Percentiles rank a stretch among this genome's conserved stretches.
Conservation (phyloP, 345 rosid species). For the Eucalyptus rudis region DNA sequence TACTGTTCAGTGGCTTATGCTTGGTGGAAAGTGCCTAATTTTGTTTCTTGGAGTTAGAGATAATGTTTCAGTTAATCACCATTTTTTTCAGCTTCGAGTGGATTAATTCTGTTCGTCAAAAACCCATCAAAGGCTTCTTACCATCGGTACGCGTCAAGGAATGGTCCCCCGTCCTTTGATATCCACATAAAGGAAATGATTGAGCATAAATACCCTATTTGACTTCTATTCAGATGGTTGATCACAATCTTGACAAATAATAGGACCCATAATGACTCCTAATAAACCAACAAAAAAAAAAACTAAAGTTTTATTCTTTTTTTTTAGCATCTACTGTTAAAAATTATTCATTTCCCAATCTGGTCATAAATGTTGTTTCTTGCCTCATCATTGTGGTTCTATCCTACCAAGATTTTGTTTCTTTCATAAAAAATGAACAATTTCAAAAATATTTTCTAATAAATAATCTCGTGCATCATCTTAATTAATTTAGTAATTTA, state of each 20-base stretch:
- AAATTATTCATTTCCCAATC: background rate
- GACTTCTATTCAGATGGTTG: background rate
- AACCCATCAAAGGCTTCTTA: background rate
- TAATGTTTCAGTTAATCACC: background rate
- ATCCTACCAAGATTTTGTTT: no score
- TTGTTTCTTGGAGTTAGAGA: background rate
- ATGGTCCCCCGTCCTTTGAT: background rate
- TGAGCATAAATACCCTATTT: background rate
- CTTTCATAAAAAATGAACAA: no score
- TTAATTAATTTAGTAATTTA: no score
- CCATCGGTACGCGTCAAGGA: background rate
- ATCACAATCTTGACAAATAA: background rate
- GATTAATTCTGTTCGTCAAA: background rate
- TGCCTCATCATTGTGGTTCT: accelerated
- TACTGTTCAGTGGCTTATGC: background rate
- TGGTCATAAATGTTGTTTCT: background rate
- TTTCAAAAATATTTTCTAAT: no score
- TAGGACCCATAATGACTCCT: background rate
- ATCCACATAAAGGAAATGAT: background rate
- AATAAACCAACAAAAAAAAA: background rate
- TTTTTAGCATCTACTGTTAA: background rate
- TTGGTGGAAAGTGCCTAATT: background rate
- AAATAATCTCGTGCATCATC: no score
- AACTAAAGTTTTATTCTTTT: background rate
- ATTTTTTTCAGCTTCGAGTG: background rate